A percentile compares a stretch with the other conserved stretches of the same genome.
Evolutionary conservation across 305 asterid species (phyloP).

Genomic region (Solanum hybrid): DNA sequence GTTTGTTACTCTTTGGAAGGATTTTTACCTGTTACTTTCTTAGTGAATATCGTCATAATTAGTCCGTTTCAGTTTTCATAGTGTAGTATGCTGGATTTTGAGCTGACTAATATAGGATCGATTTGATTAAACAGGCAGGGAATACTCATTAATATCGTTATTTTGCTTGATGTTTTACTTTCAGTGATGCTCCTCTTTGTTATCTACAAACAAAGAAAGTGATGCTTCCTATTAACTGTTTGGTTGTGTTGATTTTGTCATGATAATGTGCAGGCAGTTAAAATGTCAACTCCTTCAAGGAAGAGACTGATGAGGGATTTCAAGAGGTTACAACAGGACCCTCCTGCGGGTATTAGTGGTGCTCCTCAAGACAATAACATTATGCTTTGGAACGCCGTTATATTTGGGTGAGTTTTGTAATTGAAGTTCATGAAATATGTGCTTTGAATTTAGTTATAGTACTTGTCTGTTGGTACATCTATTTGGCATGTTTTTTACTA

Average conservation of each 20-base stretch:
- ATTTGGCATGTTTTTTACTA: not conserved
- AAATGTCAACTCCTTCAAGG: slow-evolving; percentile 21
- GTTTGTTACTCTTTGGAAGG: not conserved
- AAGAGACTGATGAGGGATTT: slow-evolving; percentile 24
- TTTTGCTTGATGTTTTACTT: not conserved
- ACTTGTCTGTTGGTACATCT: not conserved
- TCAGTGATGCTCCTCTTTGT: not conserved
- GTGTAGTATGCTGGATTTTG: not conserved
- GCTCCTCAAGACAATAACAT: slow-evolving; percentile 22
- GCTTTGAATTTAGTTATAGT: not conserved
- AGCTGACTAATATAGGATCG: not conserved
- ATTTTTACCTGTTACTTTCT: not conserved
- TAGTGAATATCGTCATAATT: not conserved
- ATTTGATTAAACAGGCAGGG: not conserved
- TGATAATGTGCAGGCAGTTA: slow-evolving; percentile 1
- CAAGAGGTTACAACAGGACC: slow-evolving; percentile 21
- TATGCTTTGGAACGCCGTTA: slow-evolving; percentile 22
- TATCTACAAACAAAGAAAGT: not conserved
- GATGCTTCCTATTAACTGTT: not conserved
- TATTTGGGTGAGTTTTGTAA: slow-evolving; percentile 16
- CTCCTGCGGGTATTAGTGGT: slow-evolving; percentile 23
- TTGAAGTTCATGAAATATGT: not conserved
- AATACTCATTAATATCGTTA: not conserved
- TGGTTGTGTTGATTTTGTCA: not conserved
- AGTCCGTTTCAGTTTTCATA: not conserved